Conservation (phyloP, 1,139 yeast species). For the Taphrina sp. region DNA sequence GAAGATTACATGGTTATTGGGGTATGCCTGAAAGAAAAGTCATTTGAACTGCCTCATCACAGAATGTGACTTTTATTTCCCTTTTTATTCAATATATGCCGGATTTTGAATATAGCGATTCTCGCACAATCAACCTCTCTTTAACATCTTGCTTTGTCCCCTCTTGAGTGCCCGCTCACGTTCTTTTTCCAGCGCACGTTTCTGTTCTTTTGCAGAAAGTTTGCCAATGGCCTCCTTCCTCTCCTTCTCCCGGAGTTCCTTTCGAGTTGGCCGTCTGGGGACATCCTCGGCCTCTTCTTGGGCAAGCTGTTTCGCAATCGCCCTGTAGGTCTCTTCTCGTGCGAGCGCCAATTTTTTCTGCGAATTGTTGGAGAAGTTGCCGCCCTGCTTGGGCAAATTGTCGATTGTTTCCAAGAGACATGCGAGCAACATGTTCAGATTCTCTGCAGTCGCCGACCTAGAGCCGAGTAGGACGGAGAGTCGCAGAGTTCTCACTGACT, state of each 20-base stretch:
- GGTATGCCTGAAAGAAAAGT: no score
- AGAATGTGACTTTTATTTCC: no score
- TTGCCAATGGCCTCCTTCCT: conserved; percentile 67
- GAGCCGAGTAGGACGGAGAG: conserved; percentile 10
- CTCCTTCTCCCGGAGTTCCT: conserved; percentile 59
- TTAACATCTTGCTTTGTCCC: conserved; percentile 33
- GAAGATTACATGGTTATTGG: no score
- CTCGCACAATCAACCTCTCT: conserved; percentile 3
- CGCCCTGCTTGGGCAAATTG: conserved; percentile 50
- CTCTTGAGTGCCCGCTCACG: conserved; percentile 33
- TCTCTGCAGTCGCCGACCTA: conserved; percentile 8
- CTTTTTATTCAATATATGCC: no score
- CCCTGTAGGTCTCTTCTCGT: conserved; percentile 55
- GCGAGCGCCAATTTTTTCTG: conserved; percentile 54
- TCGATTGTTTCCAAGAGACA: conserved; percentile 55
- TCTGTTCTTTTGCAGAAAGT: conserved; percentile 64
- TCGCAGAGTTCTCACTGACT: conserved; percentile 1
- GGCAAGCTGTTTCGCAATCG: conserved; percentile 50
- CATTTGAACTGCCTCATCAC: no score
- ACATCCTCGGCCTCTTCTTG: conserved; percentile 70
- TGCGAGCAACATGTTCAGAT: conserved; percentile 29
- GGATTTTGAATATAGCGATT: no score
- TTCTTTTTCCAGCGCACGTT: conserved; percentile 40
- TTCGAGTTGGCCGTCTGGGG: conserved; percentile 70
- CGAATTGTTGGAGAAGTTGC: conserved; percentile 51